Conservation (phyloP, 2,329 filamentous ascomycete species). For the Phialocephala subalpina region DNA sequence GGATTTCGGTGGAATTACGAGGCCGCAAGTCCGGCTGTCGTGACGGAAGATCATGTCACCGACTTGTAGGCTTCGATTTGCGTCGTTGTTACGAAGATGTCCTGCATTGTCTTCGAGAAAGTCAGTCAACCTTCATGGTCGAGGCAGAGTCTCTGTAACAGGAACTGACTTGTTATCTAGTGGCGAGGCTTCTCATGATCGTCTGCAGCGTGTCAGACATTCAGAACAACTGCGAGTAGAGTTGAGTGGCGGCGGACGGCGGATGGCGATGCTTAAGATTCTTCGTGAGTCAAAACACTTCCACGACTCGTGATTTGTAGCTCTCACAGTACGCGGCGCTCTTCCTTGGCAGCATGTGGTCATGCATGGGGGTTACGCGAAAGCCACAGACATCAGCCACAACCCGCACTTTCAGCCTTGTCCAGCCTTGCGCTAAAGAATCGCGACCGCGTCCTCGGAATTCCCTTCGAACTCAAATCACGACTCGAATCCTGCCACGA, state of each 20-base stretch:
- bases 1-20: neutral
- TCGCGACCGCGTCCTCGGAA: neutral
- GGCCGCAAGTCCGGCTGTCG: conserved; percentile 12
- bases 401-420: neutral
- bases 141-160: neutral
- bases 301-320: conserved; percentile 1
- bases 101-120: conserved; percentile 6
- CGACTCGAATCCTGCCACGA: neutral
- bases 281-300: conserved; percentile 4
- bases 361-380: conserved; percentile 1
- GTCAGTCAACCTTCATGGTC: neutral
- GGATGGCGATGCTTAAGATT: neutral
- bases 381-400: neutral
- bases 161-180: conserved; percentile 1
- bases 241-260: neutral
- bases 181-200: neutral
- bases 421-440: conserved; percentile 1
- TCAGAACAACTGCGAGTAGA: neutral
- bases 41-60: conserved; percentile 5
- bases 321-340: neutral
- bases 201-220: neutral
- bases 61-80: neutral
- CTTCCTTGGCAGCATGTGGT: neutral
- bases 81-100: neutral
- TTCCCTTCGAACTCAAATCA: neutral